Base-by-base conservation (phyloP, 2,329 filamentous ascomycete species). In the Diplodia mutila region DNA sequence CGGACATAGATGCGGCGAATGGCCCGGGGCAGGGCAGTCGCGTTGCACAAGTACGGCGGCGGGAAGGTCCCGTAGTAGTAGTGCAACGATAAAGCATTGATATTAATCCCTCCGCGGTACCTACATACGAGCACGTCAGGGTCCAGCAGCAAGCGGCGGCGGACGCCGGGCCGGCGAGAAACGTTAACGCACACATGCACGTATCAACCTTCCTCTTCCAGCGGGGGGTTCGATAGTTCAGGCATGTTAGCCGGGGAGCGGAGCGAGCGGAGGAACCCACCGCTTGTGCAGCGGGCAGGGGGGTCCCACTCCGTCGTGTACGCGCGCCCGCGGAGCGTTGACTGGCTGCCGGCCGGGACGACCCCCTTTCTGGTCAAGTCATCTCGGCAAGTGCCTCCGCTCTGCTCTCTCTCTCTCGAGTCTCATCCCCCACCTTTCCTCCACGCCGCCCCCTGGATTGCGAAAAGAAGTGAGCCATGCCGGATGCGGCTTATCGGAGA, bases 1-100 rank as follows among this genome's bases (percentile, higher is more conserved):
- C 18, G n/a, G 57, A 49, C 32, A 49, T 21, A 27, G 21, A 61
- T 61, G 37, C 39, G 39, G 57, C 39, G 55, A 59, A 59, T 59
- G 29, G 55, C 16, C 23, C 57, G n/a, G 21, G 42, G n/a, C n/a
- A n/a, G n/a, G n/a, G n/a, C n/a, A n/a, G n/a, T n/a, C n/a, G n/a
- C n/a, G n/a, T n/a, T 8, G 21, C 8, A 23, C 29, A 48, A 6
- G 46, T 29, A 2, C 21, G 16, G n/a, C n/a, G n/a, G n/a, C n/a
- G n/a, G n/a, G n/a, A n/a, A n/a, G n/a, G n/a, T n/a, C n/a, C n/a
- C n/a, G n/a, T n/a, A n/a, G 8, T 34, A 4, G 32, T 34, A 34
- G 34, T 37, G 34, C 34, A 37, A 37, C 11, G n/a, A n/a, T n/a
- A 14, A 3, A 37, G 34, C 34, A 37, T 37, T 37, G 3, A 37